Evolutionary conservation across 2,329 filamentous ascomycete genomes (phyloP).

Genomic region (Fusarium cicatricum): DNA sequence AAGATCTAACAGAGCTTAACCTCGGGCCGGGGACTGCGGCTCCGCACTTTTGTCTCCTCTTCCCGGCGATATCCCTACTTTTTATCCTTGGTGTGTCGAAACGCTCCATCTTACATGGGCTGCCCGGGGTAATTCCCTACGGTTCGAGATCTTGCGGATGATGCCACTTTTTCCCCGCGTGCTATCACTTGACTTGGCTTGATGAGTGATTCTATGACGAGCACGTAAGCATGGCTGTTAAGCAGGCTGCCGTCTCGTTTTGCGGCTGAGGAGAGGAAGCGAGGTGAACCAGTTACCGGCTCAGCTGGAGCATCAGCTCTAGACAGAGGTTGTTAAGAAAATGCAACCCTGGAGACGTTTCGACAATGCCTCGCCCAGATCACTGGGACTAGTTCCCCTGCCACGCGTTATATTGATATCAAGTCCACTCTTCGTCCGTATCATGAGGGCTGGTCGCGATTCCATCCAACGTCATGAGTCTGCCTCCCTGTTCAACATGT

Average conservation of each 20-base stretch:
- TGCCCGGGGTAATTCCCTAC: background rate
- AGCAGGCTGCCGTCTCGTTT: background rate
- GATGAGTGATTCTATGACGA: background rate
- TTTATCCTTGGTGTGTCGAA: background rate
- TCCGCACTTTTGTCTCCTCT: conserved; percentile 10
- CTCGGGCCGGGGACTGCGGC: conserved; percentile 10
- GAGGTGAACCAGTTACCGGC: conserved; percentile 3
- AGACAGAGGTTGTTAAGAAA: background rate
- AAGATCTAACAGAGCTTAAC: conserved; percentile 1
- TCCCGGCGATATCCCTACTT: conserved; percentile 3
- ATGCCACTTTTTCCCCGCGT: conserved; percentile 4
- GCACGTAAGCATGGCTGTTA: background rate
- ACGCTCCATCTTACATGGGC: background rate
- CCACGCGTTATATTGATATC: no score
- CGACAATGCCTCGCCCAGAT: no score
- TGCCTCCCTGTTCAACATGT: no score
- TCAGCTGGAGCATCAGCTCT: background rate
- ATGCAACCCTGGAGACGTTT: conserved; percentile 5
- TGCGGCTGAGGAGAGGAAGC: conserved; percentile 1
- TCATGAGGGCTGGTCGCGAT: no score
- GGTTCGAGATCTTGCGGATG: conserved; percentile 13
- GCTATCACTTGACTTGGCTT: background rate
- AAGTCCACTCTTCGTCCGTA: no score
- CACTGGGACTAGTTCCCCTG: no score
- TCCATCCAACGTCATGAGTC: no score